Evolutionary conservation across 2,329 filamentous ascomycete genomes (phyloP).

Genomic region (Cercospora nicotianae): DNA sequence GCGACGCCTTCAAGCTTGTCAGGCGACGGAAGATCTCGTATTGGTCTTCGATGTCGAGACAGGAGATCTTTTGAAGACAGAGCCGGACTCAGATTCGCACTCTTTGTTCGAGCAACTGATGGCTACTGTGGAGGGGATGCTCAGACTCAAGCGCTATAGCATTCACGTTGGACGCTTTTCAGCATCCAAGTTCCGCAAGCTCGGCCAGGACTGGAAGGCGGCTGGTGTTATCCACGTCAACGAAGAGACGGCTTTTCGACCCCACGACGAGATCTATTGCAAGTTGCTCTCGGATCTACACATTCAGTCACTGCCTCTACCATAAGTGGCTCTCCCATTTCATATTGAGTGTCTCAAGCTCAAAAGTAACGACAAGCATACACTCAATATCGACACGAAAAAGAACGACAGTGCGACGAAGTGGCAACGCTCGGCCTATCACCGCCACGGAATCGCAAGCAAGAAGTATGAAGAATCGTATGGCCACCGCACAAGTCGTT

Average conservation of each 20-base stretch:
- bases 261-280: not conserved
- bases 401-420: not conserved
- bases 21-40: not conserved
- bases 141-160: not conserved
- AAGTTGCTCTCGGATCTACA: not conserved
- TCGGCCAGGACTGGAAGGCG: not conserved
- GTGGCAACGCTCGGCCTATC: not conserved
- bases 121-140: not conserved
- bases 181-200: not conserved
- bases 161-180: not conserved
- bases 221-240: not conserved
- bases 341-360: not conserved
- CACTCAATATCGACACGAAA: not conserved
- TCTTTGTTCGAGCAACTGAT: not conserved
- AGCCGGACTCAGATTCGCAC: not conserved
- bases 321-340: not conserved
- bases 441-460: not conserved
- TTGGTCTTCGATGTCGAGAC: not conserved
- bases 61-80: not conserved
- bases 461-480: not conserved
- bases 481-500: not conserved
- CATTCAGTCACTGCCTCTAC: not conserved
- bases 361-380: not conserved
- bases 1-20: not conserved
- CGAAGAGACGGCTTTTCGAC: not conserved